These are phyloP conservation scores for Macaranga tanarius DNA, from an alignment of 441 rosid genomes.

Conservation along the genomic window DNA sequence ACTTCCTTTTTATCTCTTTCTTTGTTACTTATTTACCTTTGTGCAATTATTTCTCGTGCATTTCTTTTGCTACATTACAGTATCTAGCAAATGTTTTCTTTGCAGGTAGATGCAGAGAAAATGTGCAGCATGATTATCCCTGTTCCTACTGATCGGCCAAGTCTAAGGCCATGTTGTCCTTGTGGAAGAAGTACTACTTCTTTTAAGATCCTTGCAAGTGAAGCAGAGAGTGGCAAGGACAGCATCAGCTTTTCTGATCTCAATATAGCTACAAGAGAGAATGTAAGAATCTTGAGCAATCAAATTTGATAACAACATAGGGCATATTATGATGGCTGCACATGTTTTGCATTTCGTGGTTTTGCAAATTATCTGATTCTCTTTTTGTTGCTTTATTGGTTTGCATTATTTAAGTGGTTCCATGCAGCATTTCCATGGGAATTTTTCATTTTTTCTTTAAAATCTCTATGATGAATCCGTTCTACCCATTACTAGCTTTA, in stretches of 20 bases:
- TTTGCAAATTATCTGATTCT: not conserved
- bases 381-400: not conserved
- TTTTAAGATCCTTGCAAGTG: conserved; percentile 50
- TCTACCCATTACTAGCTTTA: not conserved
- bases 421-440: too few species aligned
- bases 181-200: conserved; percentile 52
- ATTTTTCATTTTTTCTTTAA: not conserved
- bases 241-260: conserved; percentile 35
- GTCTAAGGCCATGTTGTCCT: conserved; percentile 44
- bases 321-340: not conserved
- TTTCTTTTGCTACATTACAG: not conserved
- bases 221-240: conserved; percentile 36
- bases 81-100: conserved; percentile 16
- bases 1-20: not conserved
- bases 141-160: conserved; percentile 38
- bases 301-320: conserved; percentile 1
- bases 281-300: conserved; percentile 37
- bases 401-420: conserved; percentile 1
- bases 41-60: not conserved
- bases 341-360: not conserved
- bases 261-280: conserved; percentile 41
- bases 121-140: conserved; percentile 49
- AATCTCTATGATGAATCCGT: not conserved
- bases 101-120: conserved; percentile 69
- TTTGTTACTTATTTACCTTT: not conserved